Base-by-base conservation (phyloP, 768 basidiomycete genomes). In the Xerocomellus dryophilus region DNA sequence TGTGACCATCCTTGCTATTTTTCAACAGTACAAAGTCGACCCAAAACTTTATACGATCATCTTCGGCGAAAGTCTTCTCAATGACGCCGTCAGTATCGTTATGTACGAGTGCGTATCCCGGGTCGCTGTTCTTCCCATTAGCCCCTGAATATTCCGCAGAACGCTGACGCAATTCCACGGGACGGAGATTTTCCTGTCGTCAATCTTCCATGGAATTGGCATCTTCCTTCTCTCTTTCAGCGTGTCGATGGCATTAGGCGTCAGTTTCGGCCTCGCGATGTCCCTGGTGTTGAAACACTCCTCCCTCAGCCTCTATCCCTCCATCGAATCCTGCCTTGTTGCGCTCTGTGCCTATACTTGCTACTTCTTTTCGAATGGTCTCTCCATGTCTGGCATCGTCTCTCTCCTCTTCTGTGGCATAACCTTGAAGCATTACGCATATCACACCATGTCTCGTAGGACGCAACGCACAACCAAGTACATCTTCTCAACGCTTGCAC, bases 371-470 rank as follows among this genome's bases (percentile, higher is more conserved):
- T 95, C 93, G n/a, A 99, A 93, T 59, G 95, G 93, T 6, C 71
- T 95, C 36, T 84, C 85, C 42, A 93, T 97, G 90, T 89, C 85
- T 69, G 96, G 97, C 46, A 98, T 98, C 71, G 95, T 98, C 41
- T 97, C 95, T 4, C 82, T 98, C 38, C 85, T 98, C 42, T 98
- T 99, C 77, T 98, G 96, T 68, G 96, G 97, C 55, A 97, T 99
- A 69, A 99, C 97, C 4, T 81, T 99, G 62, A 99, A 99, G 73
- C 97, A 99, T 68, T 98, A 99, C 66, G 97, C 96, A n/a, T 98
- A 97, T 68, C 97, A 98, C 75, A 98, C 94, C 47, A 99, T 99
- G 97, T 96, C 93, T 10, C 84, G 83, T 25, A 83, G 91, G 49
- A 98, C 97, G 0, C 97, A 98, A 67, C 83, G 90, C 42, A 88